phyloP scores from a whole-genome alignment of 1,139 yeast species.

The Diutina catenulata region DNA sequence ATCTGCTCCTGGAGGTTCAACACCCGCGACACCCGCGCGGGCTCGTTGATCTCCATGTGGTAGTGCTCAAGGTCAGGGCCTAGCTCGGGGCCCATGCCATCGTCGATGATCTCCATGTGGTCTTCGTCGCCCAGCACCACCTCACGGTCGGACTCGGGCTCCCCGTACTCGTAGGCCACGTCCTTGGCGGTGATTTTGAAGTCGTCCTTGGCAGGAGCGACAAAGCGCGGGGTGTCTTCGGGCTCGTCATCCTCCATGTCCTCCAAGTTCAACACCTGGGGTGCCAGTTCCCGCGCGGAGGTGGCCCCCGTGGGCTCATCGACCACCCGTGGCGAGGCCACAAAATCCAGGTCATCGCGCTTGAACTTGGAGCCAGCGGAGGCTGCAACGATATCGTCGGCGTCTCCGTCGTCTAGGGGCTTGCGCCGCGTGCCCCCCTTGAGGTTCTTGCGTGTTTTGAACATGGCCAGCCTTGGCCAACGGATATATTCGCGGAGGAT shows the following conservation, averaged over 20 bases:
- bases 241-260: slow-evolving; percentile 3
- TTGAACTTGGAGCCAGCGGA: background rate
- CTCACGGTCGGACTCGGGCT: background rate
- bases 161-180: slow-evolving; percentile 6
- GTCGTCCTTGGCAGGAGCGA: background rate
- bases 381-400: background rate
- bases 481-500: background rate
- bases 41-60: slow-evolving; percentile 9
- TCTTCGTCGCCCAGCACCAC: slow-evolving; percentile 5
- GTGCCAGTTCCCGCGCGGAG: background rate
- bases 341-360: slow-evolving; percentile 6
- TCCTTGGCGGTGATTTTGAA: slow-evolving; percentile 6
- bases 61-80: slow-evolving; percentile 6
- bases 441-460: slow-evolving; percentile 15
- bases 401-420: slow-evolving; percentile 1
- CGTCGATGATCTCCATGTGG: slow-evolving; percentile 6
- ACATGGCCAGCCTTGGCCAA: slow-evolving; percentile 9
- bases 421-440: slow-evolving; percentile 6
- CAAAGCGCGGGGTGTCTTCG: background rate
- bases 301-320: background rate
- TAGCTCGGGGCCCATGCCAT: background rate
- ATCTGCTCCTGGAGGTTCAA: background rate
- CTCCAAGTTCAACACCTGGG: slow-evolving; percentile 4
- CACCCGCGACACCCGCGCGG: slow-evolving; percentile 4
- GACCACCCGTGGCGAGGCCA: background rate